phyloP scores from a whole-genome alignment of 2,329 filamentous ascomycete species.

The Cytospora mali region DNA sequence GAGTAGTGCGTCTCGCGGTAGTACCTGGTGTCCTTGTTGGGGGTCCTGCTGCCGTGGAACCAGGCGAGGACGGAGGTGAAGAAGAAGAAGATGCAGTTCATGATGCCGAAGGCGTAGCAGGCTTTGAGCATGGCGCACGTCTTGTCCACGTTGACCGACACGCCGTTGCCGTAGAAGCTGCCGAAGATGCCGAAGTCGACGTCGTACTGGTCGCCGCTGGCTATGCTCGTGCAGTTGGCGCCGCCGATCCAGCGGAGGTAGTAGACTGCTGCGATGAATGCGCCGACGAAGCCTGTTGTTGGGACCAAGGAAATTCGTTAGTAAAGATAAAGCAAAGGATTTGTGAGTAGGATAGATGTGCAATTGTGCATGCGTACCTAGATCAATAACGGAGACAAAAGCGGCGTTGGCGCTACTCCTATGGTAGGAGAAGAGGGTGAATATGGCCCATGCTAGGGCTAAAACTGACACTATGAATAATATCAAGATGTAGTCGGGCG shows the following conservation, averaged over 20 bases:
- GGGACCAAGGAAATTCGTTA: background rate
- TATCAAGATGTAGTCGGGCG: constrained; percentile 64
- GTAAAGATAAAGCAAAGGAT: background rate
- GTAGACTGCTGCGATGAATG: constrained; percentile 65
- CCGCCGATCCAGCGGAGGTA: constrained; percentile 59
- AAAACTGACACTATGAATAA: constrained; percentile 70
- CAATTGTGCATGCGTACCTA: constrained; percentile 39
- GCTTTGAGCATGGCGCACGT: constrained; percentile 92
- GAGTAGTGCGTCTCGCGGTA: constrained; percentile 53
- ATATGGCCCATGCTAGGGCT: constrained; percentile 64
- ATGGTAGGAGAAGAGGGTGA: constrained; percentile 69
- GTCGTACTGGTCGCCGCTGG: constrained; percentile 51
- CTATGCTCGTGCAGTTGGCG: constrained; percentile 69
- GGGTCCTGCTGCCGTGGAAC: constrained; percentile 52
- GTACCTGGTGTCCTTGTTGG: constrained; percentile 34
- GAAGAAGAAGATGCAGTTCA: constrained; percentile 81
- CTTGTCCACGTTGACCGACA: constrained; percentile 65
- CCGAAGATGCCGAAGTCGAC: constrained; percentile 65
- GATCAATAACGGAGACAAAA: constrained; percentile 63
- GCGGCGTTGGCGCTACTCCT: constrained; percentile 61
- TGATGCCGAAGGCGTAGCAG: constrained; percentile 85
- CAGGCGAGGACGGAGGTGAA: constrained; percentile 73
- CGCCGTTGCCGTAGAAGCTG: constrained; percentile 53
- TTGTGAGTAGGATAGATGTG: background rate
- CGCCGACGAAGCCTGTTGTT: constrained; percentile 55